Evolutionary conservation across 257 asterid species (phyloP), one percentile per base, ranked within the genome.

Genomic region (Anisodus tanguticus): DNA sequence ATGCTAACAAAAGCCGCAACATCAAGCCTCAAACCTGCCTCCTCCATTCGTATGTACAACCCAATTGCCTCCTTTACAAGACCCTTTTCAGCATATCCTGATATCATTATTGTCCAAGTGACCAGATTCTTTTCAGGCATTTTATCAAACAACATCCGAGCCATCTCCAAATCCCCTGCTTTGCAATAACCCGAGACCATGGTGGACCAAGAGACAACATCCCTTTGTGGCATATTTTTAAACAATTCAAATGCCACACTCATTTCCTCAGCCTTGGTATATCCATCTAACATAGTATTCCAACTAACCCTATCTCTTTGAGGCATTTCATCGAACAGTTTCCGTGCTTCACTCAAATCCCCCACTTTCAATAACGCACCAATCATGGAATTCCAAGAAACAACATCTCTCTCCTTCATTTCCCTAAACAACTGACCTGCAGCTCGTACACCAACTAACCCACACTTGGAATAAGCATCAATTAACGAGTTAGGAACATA

Each of bases 141-240:
- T 53, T 87, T 86, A 67, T 95, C 98, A 76, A 94, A 95, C 83
- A 94, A 49, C 79, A 84, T 81, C 82, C 90, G 89, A 76, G 98
- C 97, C 97, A 88, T 90, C 83, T 93, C 94, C 87, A 94, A 58
- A 79, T 95, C 95, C 31, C 97, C 97, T 19, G 60, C 79, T 87
- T 86, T 94, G 12, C 93, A 90, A 83, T 86, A 94, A 41, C 99
- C 98, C 2, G 88, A 89, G 16, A 93, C 85, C 88, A 95, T 86
- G 0, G 95, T 93, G 13, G 98, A 91, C 99, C 98, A 95, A 0
- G 99, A 92, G 8, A 95, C 93, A 6, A 91, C 95, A 88, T 95
- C 92, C 89, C 95, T 90, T 31, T 54, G 81, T 2, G 94, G 93
- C 89, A 93, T 90, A 55, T 83, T 92, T 80, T 90, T 83, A 68